These are phyloP conservation scores for Exophiala spinifera DNA, from an alignment of 2,329 filamentous ascomycete species.

Conservation along the genomic window DNA sequence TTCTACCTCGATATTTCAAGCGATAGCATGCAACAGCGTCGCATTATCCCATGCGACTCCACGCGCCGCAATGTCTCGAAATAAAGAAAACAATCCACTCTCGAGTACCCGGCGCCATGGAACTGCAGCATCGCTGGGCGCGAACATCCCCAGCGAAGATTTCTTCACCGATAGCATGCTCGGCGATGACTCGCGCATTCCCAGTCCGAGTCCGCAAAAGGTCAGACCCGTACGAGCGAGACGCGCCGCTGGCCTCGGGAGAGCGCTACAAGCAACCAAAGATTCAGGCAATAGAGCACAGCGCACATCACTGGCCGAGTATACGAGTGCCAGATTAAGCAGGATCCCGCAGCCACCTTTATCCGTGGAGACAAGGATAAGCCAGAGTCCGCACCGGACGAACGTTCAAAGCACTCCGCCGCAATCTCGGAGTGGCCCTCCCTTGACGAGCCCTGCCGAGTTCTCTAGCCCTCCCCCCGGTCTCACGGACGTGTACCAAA, in stretches of 20 bases:
- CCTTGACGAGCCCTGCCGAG: slow-evolving; percentile 32
- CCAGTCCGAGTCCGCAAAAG: slow-evolving; percentile 23
- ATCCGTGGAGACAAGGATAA: slow-evolving; percentile 30
- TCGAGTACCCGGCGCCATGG: slow-evolving; percentile 16
- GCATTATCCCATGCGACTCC: slow-evolving; percentile 13
- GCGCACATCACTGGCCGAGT: slow-evolving; percentile 13
- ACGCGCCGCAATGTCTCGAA: slow-evolving; percentile 24
- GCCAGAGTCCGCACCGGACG: slow-evolving; percentile 29
- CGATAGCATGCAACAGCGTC: slow-evolving; percentile 16
- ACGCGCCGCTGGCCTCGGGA: slow-evolving; percentile 36
- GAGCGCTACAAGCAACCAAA: slow-evolving; percentile 41
- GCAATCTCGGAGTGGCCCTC: slow-evolving; percentile 19
- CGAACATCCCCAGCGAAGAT: slow-evolving; percentile 21
- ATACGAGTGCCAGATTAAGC: slow-evolving; percentile 18
- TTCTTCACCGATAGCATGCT: slow-evolving; percentile 32
- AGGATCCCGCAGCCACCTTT: slow-evolving; percentile 19
- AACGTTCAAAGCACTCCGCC: slow-evolving; percentile 25
- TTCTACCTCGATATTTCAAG: neutral
- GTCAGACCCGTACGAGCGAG: slow-evolving; percentile 27
- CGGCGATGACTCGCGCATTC: slow-evolving; percentile 24
- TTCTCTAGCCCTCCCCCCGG: slow-evolving; percentile 38
- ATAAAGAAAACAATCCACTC: slow-evolving; percentile 27
- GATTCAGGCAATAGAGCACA: slow-evolving; percentile 33
- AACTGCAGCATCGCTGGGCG: slow-evolving; percentile 5
- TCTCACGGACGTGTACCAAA: slow-evolving; percentile 39